Conservation (phyloP, 148 eudicot species). For the Drosera capensis region DNA sequence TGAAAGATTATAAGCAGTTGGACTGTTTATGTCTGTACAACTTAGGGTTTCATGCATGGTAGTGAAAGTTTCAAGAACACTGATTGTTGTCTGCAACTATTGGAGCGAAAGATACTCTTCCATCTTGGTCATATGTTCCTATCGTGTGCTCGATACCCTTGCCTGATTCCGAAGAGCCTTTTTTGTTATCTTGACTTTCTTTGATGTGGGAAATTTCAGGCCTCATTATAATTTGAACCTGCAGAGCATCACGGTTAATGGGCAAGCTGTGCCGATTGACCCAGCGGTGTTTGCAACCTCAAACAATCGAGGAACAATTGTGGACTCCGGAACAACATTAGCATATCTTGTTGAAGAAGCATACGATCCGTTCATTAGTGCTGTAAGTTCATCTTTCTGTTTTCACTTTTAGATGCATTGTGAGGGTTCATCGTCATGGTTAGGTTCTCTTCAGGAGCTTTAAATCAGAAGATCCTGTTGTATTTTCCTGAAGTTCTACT, state of each 20-base stretch:
- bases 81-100: no score
- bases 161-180: neutral
- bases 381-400: constrained; percentile 36
- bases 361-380: constrained; percentile 65
- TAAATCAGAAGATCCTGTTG: neutral
- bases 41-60: no score
- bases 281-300: constrained; percentile 65
- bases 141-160: no score
- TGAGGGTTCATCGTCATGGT: no score
- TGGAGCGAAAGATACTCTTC: no score
- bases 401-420: no score
- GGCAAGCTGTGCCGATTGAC: constrained; percentile 61
- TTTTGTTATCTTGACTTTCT: constrained; percentile 5
- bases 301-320: constrained; percentile 60
- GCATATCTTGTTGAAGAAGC: constrained; percentile 84
- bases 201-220: constrained; percentile 35
- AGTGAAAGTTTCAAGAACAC: no score
- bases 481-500: neutral
- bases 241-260: constrained; percentile 72
- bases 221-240: constrained; percentile 74
- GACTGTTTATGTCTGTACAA: no score
- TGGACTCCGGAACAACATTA: constrained; percentile 94
- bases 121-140: no score
- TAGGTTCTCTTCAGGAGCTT: neutral
- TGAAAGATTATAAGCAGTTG: no score